Percentiles rank a stretch among this genome's conserved stretches.
Evolutionary conservation across 768 basidiomycete genomes (phyloP).

Genomic region (Lentinula sp.): DNA sequence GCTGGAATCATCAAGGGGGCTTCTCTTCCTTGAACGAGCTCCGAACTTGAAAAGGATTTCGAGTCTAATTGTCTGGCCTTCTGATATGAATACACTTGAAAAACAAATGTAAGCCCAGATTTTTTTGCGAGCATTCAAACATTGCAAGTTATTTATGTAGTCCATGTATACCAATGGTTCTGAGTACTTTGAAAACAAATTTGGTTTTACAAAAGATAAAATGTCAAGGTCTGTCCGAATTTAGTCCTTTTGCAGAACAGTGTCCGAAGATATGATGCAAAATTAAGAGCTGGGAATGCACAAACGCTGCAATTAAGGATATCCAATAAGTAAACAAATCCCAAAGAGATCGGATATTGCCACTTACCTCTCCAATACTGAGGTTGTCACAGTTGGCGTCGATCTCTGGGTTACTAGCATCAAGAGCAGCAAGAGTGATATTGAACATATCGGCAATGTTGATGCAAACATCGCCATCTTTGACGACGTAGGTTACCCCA

Average conservation of each 20-base stretch:
- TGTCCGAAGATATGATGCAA: too few species aligned
- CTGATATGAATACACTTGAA: too few species aligned
- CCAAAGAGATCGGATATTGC: background rate
- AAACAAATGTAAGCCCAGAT: too few species aligned
- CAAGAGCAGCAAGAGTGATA: background rate
- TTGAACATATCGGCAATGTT: slow-evolving; percentile 3
- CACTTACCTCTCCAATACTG: background rate
- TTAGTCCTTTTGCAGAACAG: too few species aligned
- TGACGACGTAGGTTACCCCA: background rate
- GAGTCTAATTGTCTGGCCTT: too few species aligned
- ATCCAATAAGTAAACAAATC: background rate
- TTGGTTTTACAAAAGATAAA: too few species aligned
- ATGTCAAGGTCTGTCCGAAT: too few species aligned
- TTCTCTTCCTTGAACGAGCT: background rate
- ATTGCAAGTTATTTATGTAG: too few species aligned
- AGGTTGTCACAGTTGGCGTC: slow-evolving; percentile 4
- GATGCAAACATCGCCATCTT: slow-evolving; percentile 1
- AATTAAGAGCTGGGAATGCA: background rate
- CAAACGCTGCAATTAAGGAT: background rate
- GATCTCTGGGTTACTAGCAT: background rate
- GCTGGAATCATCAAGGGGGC: background rate
- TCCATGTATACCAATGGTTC: too few species aligned
- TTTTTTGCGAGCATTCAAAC: too few species aligned
- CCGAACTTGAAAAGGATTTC: background rate
- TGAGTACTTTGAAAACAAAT: too few species aligned